Evolutionary conservation across 352 stramenopile genomes (phyloP), one percentile per base, ranked within the genome.

Genomic region (Phytophthora pseudosyringae): DNA sequence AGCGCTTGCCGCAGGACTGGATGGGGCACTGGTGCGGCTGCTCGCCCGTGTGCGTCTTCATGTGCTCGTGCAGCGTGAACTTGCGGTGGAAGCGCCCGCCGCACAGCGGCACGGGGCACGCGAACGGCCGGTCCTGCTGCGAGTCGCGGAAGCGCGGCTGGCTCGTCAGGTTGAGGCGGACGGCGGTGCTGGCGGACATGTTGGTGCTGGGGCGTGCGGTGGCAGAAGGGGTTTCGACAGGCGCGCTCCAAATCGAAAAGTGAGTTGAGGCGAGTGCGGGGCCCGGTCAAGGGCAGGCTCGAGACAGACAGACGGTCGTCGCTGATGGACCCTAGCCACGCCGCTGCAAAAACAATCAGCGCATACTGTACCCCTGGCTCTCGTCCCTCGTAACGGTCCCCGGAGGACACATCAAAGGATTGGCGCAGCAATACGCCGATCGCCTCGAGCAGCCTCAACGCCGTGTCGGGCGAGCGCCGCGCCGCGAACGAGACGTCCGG

Each of bases 31-130:
- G 51, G 54, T 90, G 81, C 6, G 84, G 81, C 53, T 88, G 81
- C 67, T 92, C 83, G 43, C 83, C 83, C 48, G 83, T 89, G 76
- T 92, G 83, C 26, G 80, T 92, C 76, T 90, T 90, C 41, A 89
- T 68, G 65, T 92, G 83, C 56, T 89, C 81, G 45, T 78, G 86
- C 59, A 90, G 78, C 26, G 80, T 89, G 53, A 86, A 89, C 52
- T 83, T 86, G 69, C 80, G 80, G 59, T 86, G 78, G 73, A 89
- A 89, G 41, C 78, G 71, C 5, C 75, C 69, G 18, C 55, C 69
- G 45, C 79, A 88, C 6, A 64, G 47, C 50, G 61, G 67, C 46
- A 69, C 45, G 36, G 71, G 74, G 50, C 64, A 78, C 35, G 15
- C 52, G 35, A 76, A 76, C 33, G 68, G 69, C 35, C 69, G 69